Evolutionary conservation across 169 alveolate genomes (phyloP).

Genomic region (Cryptosporidium sp.): DNA sequence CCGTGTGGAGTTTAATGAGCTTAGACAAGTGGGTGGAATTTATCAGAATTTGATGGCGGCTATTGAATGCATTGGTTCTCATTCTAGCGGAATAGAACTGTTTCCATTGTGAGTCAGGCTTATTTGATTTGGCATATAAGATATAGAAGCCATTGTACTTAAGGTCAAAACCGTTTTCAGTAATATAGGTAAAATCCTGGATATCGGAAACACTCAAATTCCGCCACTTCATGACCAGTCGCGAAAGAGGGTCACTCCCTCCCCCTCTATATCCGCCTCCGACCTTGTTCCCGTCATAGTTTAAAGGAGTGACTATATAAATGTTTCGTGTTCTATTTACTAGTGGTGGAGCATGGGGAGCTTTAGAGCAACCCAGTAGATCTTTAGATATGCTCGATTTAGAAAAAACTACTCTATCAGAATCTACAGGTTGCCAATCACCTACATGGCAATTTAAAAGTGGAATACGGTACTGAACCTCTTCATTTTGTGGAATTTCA

Average conservation of each 20-base stretch:
- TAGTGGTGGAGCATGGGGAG: conserved; percentile 49
- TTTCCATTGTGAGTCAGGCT: conserved; percentile 38
- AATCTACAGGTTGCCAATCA: conserved; percentile 68
- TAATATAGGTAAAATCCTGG: conserved; percentile 40
- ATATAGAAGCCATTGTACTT: conserved; percentile 54
- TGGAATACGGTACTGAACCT: conserved; percentile 35
- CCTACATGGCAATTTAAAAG: conserved; percentile 54
- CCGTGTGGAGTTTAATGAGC: conserved; percentile 43
- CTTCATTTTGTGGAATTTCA: conserved; percentile 46
- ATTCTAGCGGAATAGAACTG: conserved; percentile 72
- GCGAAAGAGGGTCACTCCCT: conserved; percentile 47
- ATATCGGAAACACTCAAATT: conserved; percentile 30
- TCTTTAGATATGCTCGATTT: conserved; percentile 19
- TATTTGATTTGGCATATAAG: conserved; percentile 40
- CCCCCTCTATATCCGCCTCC: conserved; percentile 76
- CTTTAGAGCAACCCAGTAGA: not conserved
- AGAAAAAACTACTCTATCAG: conserved; percentile 37
- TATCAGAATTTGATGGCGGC: conserved; percentile 33
- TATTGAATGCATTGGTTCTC: conserved; percentile 57
- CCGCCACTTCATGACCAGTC: conserved; percentile 50
- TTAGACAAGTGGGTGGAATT: conserved; percentile 45
- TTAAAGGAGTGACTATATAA: conserved; percentile 63
- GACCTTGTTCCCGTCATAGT: conserved; percentile 70
- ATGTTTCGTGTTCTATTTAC: conserved; percentile 42
- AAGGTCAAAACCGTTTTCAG: conserved; percentile 40